Conservation (phyloP, 2,329 filamentous ascomycete genomes). For the Tolypocladium paradoxum region DNA sequence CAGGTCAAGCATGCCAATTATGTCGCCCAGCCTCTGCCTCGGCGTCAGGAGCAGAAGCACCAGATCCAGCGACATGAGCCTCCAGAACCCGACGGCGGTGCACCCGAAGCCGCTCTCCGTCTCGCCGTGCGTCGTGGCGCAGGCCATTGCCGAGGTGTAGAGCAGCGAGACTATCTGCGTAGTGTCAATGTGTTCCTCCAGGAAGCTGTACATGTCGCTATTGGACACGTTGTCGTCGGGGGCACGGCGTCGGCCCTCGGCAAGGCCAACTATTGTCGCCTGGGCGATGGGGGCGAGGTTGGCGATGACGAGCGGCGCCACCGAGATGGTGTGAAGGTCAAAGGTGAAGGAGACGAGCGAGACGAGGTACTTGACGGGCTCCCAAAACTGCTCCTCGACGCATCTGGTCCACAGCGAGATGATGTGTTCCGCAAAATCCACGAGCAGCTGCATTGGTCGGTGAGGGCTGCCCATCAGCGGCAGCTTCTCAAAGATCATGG, state of each 20-base stretch:
- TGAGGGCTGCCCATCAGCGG: constrained; percentile 40
- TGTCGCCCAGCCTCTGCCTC: constrained; percentile 53
- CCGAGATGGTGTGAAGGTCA: constrained; percentile 45
- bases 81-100: constrained; percentile 49
- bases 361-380: constrained; percentile 54
- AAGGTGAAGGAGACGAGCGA: constrained; percentile 55
- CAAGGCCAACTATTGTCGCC: constrained; percentile 49
- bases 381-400: constrained; percentile 49
- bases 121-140: constrained; percentile 29
- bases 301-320: constrained; percentile 48
- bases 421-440: constrained; percentile 53
- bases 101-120: constrained; percentile 18
- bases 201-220: constrained; percentile 25
- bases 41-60: constrained; percentile 56
- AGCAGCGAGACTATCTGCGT: constrained; percentile 54
- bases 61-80: constrained; percentile 52
- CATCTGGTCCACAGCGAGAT: constrained; percentile 60
- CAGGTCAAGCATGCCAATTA: constrained; percentile 53
- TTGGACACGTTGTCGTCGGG: constrained; percentile 36
- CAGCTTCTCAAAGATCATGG: constrained; percentile 58
- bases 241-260: constrained; percentile 43
- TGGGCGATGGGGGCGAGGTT: constrained; percentile 44
- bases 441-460: constrained; percentile 43
- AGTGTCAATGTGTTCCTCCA: constrained; percentile 49
- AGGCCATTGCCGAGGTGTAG: constrained; percentile 51